phyloP scores from a whole-genome alignment of 441 rosid genomes.

The Theobroma grandiflorum region DNA sequence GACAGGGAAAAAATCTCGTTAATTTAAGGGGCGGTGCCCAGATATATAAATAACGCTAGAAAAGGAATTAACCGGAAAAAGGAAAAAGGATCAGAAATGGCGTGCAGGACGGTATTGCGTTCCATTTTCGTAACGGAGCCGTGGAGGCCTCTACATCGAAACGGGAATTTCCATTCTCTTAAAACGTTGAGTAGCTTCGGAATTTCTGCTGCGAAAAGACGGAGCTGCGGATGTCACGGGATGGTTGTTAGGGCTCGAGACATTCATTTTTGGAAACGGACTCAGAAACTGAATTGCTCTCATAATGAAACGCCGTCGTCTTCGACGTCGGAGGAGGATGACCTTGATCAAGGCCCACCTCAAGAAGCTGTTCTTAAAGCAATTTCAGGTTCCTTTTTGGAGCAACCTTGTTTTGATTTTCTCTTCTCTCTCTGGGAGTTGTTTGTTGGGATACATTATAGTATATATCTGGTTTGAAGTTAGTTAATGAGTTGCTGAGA shows the following conservation, averaged over 20 bases:
- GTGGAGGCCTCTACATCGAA: slow-evolving; percentile 45
- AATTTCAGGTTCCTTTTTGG: slow-evolving; percentile 67
- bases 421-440: neutral
- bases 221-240: slow-evolving; percentile 39
- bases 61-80: neutral
- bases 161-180: slow-evolving; percentile 42
- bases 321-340: slow-evolving; percentile 32
- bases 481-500: neutral
- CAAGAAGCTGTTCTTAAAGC: slow-evolving; percentile 96
- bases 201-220: slow-evolving; percentile 28
- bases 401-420: neutral
- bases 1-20: slow-evolving; percentile 29
- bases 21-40: slow-evolving; percentile 20
- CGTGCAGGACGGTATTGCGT: slow-evolving; percentile 67
- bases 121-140: slow-evolving; percentile 64
- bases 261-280: slow-evolving; percentile 32
- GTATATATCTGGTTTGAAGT: too few species aligned
- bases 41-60: slow-evolving; percentile 3
- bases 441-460: neutral
- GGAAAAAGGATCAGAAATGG: slow-evolving; percentile 52
- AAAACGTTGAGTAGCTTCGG: slow-evolving; percentile 34
- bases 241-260: slow-evolving; percentile 46
- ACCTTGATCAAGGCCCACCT: slow-evolving; percentile 84
- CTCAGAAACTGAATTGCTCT: slow-evolving; percentile 52
- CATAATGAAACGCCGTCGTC: slow-evolving; percentile 30